Conservation (phyloP, 352 stramenopile genomes). For the Pythium vanterpoolii region DNA sequence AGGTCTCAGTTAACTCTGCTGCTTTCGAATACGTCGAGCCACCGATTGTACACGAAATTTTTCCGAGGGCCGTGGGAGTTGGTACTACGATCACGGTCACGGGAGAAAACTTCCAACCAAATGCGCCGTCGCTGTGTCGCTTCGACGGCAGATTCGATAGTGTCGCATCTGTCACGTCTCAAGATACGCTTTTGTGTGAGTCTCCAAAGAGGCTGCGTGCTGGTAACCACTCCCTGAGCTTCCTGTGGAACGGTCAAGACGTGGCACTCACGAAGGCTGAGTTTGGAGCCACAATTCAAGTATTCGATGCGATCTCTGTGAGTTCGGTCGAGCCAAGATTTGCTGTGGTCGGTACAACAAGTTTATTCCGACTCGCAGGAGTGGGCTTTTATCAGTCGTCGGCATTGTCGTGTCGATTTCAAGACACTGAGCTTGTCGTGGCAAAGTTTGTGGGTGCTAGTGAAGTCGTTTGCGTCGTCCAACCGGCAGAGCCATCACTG, state of each 20-base stretch:
- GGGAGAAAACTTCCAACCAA: constrained; percentile 4
- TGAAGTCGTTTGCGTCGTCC: constrained; percentile 2
- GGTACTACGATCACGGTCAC: not conserved
- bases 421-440: not conserved
- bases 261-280: not conserved
- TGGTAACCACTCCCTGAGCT: constrained; percentile 9
- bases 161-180: constrained; percentile 8
- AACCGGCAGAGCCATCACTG: not conserved
- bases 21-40: constrained; percentile 5
- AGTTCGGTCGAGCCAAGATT: constrained; percentile 2
- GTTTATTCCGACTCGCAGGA: not conserved
- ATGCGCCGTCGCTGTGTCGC: constrained; percentile 1
- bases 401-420: constrained; percentile 7
- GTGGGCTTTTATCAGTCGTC: constrained; percentile 1
- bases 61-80: not conserved
- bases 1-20: constrained; percentile 5
- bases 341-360: not conserved
- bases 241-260: constrained; percentile 23
- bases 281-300: not conserved
- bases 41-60: not conserved
- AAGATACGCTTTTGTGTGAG: constrained; percentile 3
- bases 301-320: constrained; percentile 1
- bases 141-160: constrained; percentile 4
- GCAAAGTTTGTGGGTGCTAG: constrained; percentile 2
- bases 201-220: not conserved